Conservation (phyloP, 192 early-diverging fungal genomes). For the Coemansia sp. region DNA sequence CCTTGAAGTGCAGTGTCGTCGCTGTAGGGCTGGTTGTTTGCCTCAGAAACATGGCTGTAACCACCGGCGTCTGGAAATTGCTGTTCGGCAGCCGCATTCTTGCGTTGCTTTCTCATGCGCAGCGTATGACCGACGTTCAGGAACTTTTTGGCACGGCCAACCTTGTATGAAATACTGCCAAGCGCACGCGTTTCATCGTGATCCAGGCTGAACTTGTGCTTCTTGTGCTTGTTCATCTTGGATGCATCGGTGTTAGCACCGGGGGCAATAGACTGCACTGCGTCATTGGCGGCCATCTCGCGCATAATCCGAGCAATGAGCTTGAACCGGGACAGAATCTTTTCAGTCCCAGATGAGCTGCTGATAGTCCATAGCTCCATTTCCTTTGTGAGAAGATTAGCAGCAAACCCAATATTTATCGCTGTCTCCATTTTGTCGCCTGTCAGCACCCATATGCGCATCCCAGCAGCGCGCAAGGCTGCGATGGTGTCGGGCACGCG, state of each 20-base stretch:
- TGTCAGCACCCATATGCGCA: conserved; percentile 97
- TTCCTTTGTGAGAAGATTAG: conserved; percentile 66
- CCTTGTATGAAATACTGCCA: conserved; percentile 56
- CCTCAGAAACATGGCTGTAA: neutral
- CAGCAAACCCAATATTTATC: conserved; percentile 96
- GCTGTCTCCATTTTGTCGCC: conserved; percentile 99
- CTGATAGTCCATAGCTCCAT: conserved; percentile 70
- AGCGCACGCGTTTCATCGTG: conserved; percentile 39
- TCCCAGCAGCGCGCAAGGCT: conserved; percentile 77
- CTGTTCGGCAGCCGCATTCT: conserved; percentile 8
- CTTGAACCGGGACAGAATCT: conserved; percentile 49
- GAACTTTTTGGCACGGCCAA: conserved; percentile 50
- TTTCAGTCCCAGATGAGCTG: conserved; percentile 42
- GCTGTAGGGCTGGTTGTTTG: neutral
- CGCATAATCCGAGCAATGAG: conserved; percentile 55
- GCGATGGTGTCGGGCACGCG: conserved; percentile 92
- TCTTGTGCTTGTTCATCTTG: neutral
- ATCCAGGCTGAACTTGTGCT: conserved; percentile 27
- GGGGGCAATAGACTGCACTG: neutral
- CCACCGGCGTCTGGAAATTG: neutral
- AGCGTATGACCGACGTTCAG: conserved; percentile 33
- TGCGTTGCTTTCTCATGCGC: conserved; percentile 18
- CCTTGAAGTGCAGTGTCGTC: neutral
- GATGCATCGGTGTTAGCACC: neutral
- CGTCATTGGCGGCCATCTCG: conserved; percentile 32